Evolutionary conservation across 345 rosid species (phyloP).

Genomic region (Syzygium aqueum): DNA sequence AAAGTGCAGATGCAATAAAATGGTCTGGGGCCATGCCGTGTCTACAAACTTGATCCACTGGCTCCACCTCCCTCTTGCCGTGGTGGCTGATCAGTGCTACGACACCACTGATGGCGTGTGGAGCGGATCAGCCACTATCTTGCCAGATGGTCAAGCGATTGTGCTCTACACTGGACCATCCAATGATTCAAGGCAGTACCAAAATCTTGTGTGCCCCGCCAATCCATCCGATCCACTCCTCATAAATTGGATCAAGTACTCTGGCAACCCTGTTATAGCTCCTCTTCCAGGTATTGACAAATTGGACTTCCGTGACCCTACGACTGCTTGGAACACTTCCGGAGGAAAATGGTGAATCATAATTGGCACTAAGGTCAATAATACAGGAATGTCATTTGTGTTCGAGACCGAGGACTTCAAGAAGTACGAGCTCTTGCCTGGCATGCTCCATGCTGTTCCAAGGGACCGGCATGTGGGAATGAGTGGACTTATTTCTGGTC

Average conservation of each 20-base stretch:
- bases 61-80: conserved; percentile 77
- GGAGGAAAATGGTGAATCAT: conserved; percentile 67
- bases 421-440: conserved; percentile 17
- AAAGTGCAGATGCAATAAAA: conserved; percentile 52
- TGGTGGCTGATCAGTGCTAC: conserved; percentile 75
- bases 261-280: conserved; percentile 55
- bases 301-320: conserved; percentile 82
- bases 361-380: conserved; percentile 56
- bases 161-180: conserved; percentile 86
- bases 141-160: conserved; percentile 58
- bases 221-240: conserved; percentile 60
- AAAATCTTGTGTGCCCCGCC: conserved; percentile 75
- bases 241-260: conserved; percentile 50
- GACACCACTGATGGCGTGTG: conserved; percentile 54
- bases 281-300: conserved; percentile 52
- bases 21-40: conserved; percentile 91
- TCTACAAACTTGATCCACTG: conserved; percentile 66
- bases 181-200: conserved; percentile 56
- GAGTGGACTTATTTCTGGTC: conserved; percentile 54
- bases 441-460: conserved; percentile 40
- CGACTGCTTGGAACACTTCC: conserved; percentile 70
- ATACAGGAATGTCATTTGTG: conserved; percentile 46
- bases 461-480: conserved; percentile 81
- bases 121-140: conserved; percentile 82
- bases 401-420: conserved; percentile 32